Percentiles rank a stretch among this genome's conserved stretches.
Evolutionary conservation across 345 rosid species (phyloP).

Genomic region (Cochlearia excelsa): DNA sequence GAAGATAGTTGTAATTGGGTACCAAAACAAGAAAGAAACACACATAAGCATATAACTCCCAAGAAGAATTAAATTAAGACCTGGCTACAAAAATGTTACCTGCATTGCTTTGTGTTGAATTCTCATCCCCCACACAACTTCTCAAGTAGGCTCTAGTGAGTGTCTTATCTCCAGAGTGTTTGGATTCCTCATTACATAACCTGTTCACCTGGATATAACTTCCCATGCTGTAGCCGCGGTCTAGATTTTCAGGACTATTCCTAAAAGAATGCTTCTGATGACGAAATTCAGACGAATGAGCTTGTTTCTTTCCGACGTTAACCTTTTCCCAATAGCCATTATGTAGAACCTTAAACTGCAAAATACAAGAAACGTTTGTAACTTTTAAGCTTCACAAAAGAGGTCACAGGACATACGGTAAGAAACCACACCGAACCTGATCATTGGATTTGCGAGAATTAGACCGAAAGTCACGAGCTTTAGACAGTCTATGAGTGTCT

Average conservation of each 20-base stretch:
- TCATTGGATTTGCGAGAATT: conserved; percentile 28
- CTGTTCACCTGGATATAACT: conserved; percentile 21
- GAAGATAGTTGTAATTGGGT: conserved; percentile 2
- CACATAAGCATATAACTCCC: neutral
- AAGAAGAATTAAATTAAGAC: neutral
- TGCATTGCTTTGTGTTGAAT: conserved; percentile 30
- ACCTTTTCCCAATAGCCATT: conserved; percentile 45
- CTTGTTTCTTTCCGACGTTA: conserved; percentile 38
- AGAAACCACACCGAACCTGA: conserved; percentile 45
- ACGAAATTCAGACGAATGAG: conserved; percentile 41
- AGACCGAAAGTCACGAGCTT: conserved; percentile 28
- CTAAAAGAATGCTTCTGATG: conserved; percentile 25
- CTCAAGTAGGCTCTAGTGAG: conserved; percentile 26
- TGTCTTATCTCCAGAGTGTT: conserved; percentile 29
- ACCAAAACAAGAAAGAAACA: neutral
- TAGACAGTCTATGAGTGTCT: conserved; percentile 25
- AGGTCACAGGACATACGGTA: neutral
- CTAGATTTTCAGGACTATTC: conserved; percentile 12
- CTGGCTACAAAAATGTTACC: conserved; percentile 41
- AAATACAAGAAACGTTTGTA: conserved; percentile 1
- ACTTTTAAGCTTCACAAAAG: neutral
- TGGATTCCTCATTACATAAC: conserved; percentile 25
- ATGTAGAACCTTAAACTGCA: conserved; percentile 47
- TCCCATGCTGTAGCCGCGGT: conserved; percentile 19
- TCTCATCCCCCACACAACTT: conserved; percentile 29